Conservation (phyloP, 2,329 filamentous ascomycete species). For the Penicillium sp. region DNA sequence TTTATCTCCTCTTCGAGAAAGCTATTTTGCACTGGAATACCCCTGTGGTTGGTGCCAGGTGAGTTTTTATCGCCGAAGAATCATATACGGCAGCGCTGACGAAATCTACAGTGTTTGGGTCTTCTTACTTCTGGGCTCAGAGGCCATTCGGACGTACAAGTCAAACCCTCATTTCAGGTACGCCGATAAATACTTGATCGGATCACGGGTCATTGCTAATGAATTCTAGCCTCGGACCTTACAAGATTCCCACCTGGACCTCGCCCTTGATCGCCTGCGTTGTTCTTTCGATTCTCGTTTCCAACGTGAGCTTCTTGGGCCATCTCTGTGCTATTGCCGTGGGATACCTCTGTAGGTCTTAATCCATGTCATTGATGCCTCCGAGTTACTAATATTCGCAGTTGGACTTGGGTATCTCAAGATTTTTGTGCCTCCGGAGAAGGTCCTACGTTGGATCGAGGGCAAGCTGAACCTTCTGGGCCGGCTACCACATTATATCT, state of each 20-base stretch:
- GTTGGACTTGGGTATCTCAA: slow-evolving; percentile 86
- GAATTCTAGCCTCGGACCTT: slow-evolving; percentile 51
- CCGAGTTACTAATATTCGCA: slow-evolving; percentile 34
- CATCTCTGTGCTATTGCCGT: slow-evolving; percentile 80
- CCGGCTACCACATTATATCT: slow-evolving; percentile 85
- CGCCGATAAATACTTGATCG: slow-evolving; percentile 4
- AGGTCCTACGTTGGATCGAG: slow-evolving; percentile 83
- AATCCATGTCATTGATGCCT: not conserved
- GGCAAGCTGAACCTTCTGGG: slow-evolving; percentile 80
- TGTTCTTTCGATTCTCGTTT: slow-evolving; percentile 72
- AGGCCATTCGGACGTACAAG: slow-evolving; percentile 81
- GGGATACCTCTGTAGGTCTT: slow-evolving; percentile 75
- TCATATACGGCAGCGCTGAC: slow-evolving; percentile 11
- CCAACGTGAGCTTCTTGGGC: slow-evolving; percentile 78
- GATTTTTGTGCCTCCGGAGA: slow-evolving; percentile 85
- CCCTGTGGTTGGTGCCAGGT: slow-evolving; percentile 80
- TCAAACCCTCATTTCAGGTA: slow-evolving; percentile 73
- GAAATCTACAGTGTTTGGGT: slow-evolving; percentile 73
- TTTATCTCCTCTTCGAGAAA: slow-evolving; percentile 78
- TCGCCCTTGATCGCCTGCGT: slow-evolving; percentile 77
- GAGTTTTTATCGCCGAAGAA: slow-evolving; percentile 26
- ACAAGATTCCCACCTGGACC: slow-evolving; percentile 86
- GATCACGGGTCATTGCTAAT: slow-evolving; percentile 12
- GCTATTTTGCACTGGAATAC: slow-evolving; percentile 69
- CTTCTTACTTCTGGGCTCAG: slow-evolving; percentile 79